phyloP scores from a whole-genome alignment of 2,329 filamentous ascomycete genomes.

The Trichoderma afroharzianum region DNA sequence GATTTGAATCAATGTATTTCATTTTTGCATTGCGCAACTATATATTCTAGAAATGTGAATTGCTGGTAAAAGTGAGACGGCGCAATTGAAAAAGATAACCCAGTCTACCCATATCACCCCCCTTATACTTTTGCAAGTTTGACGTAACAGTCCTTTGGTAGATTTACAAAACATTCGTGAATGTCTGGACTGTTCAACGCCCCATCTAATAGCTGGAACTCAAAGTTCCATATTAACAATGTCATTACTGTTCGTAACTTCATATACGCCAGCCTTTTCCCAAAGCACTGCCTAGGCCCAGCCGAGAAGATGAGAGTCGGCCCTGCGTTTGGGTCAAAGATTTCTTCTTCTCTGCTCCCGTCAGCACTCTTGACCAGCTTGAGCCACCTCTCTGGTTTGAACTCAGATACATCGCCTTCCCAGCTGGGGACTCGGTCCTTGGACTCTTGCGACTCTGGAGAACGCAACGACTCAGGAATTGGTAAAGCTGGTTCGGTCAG shows the following conservation, averaged over 20 bases:
- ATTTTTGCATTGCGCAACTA: neutral
- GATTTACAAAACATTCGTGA: conserved; percentile 25
- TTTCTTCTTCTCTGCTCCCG: conserved; percentile 17
- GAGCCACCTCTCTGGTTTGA: conserved; percentile 39
- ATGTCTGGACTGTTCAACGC: conserved; percentile 22
- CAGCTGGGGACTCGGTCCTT: conserved; percentile 28
- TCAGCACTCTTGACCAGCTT: conserved; percentile 15
- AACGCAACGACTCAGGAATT: conserved; percentile 29
- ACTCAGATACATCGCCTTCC: conserved; percentile 30
- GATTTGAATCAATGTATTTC: neutral
- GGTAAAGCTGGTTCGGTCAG: conserved; percentile 26
- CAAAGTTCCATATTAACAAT: conserved; percentile 39
- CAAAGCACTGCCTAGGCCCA: conserved; percentile 38
- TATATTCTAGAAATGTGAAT: neutral
- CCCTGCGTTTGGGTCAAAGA: conserved; percentile 33
- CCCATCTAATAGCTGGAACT: conserved; percentile 24
- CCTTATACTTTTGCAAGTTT: conserved; percentile 19
- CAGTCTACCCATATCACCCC: neutral
- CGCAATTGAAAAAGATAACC: neutral
- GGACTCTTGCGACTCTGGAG: conserved; percentile 23
- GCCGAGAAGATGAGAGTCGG: conserved; percentile 35
- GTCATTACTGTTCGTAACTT: conserved; percentile 35
- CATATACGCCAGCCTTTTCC: conserved; percentile 35
- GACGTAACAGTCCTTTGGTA: conserved; percentile 28
- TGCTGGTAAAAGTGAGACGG: too few relatives aligned